Base-by-base conservation (phyloP, 805 yeast species). In the Priceomyces medius region DNA sequence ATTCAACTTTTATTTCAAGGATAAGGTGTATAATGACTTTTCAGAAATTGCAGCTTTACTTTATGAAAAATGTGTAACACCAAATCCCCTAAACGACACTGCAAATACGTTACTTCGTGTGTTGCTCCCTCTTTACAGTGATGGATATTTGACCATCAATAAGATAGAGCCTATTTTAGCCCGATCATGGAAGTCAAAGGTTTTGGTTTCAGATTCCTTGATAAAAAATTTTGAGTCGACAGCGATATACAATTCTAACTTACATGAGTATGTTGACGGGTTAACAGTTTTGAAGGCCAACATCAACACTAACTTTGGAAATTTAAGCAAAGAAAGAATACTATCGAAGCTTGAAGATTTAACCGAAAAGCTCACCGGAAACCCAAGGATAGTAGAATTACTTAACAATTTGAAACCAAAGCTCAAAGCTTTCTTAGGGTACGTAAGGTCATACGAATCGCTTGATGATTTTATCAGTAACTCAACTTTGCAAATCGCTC, bases 171-270 rank as follows among this genome's bases (percentile, higher is more conserved):
- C 45, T 29, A 43, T 51, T 2, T 13, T 10, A 8, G 12, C 16
- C 6, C 8, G 19, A 23, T 21, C 29, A 3, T 21, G 19, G 24
- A 35, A 35, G 7, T 18, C 28, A 18, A 42, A 35, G 17, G 44
- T 53, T 33, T 37, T 33, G 17, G 41, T 51, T 9, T 47, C 55
- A 9, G 34, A 43, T 2, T 38, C 45, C 13, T 39, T 41, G 14
- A 34, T 48, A 24, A 45, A 44, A 24, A 56, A 56, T 35, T 57
- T 45, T 40, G 62, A 57, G 32, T 41, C 54, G 20, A 50, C 61
- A 18, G 39, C 47, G 12, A 42, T 56, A 26, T 47, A 43, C 38
- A 34, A 53, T 13, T 31, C 38, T 16, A 46, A 49, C 7, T 33
- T 58, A 12, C 48, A 45, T 24, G 37, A 51, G 10, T 50, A 39